phyloP scores from a whole-genome alignment of 495 filamentous ascomycete species.

The Podospora pseudocomata region DNA sequence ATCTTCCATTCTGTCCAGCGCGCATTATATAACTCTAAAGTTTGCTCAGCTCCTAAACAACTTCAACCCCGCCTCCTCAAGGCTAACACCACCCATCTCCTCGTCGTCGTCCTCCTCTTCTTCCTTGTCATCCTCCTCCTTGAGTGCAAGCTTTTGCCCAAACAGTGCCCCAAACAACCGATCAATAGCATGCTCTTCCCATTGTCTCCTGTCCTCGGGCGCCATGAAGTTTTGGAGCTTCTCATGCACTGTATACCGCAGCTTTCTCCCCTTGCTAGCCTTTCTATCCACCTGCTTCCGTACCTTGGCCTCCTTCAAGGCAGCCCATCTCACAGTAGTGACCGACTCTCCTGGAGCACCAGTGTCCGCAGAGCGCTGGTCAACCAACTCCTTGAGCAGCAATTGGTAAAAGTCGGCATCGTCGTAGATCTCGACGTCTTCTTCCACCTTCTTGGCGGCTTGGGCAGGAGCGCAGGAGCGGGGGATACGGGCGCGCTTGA shows the following conservation, averaged over 20 bases:
- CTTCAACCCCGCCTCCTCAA: slow-evolving; percentile 67
- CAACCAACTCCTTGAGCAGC: slow-evolving; percentile 85
- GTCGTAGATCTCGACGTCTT: slow-evolving; percentile 68
- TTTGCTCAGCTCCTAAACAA: slow-evolving; percentile 59
- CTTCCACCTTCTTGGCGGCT: slow-evolving; percentile 48
- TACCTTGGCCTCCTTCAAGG: slow-evolving; percentile 75
- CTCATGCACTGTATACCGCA: slow-evolving; percentile 90
- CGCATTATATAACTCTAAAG: too few species aligned
- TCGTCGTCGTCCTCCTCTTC: slow-evolving; percentile 51
- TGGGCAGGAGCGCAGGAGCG: slow-evolving; percentile 71
- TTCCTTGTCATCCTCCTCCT: slow-evolving; percentile 57
- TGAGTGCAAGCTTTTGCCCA: slow-evolving; percentile 69
- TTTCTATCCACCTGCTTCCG: slow-evolving; percentile 85
- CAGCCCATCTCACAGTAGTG: slow-evolving; percentile 53
- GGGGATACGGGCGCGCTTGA: slow-evolving; percentile 62
- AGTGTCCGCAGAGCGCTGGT: slow-evolving; percentile 67
- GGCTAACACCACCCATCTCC: slow-evolving; percentile 53
- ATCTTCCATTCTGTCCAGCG: too few species aligned
- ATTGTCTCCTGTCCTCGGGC: slow-evolving; percentile 71
- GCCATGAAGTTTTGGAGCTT: slow-evolving; percentile 99
- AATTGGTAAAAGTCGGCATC: slow-evolving; percentile 92
- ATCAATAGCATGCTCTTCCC: slow-evolving; percentile 74
- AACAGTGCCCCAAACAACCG: slow-evolving; percentile 87
- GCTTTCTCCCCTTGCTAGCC: slow-evolving; percentile 91
- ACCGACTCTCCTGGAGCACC: slow-evolving; percentile 42